Conservation (phyloP, 805 yeast genomes). For the Nakazawaea ishiwadae region DNA sequence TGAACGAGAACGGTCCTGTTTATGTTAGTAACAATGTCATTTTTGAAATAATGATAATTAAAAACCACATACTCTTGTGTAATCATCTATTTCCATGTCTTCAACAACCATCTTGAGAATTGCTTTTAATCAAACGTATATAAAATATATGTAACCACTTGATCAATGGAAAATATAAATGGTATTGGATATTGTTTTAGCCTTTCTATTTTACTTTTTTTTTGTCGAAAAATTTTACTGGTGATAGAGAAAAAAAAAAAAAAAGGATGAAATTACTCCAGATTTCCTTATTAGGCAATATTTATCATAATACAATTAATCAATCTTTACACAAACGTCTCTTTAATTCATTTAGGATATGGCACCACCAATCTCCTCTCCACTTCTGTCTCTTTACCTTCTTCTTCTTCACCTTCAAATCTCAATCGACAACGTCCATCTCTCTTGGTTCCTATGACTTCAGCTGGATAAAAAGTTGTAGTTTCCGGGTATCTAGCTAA, state of each 20-base stretch:
- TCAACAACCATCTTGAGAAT: slow-evolving; percentile 25
- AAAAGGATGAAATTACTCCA: too few species aligned
- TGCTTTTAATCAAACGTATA: not conserved
- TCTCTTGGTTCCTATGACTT: slow-evolving; percentile 71
- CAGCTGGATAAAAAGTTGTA: slow-evolving; percentile 94
- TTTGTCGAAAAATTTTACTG: too few species aligned
- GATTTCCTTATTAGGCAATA: slow-evolving; percentile 3
- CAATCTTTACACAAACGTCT: too few species aligned
- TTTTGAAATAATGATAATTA: too few species aligned
- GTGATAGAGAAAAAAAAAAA: too few species aligned
- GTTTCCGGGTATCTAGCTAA: slow-evolving; percentile 96
- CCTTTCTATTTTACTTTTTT: too few species aligned
- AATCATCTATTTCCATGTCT: slow-evolving; percentile 59
- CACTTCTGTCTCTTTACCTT: slow-evolving; percentile 91
- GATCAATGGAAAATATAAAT: not conserved
- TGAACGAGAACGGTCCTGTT: slow-evolving; percentile 8
- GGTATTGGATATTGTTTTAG: too few species aligned
- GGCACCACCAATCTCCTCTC: slow-evolving; percentile 80
- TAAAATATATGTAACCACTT: not conserved
- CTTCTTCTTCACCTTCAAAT: slow-evolving; percentile 98
- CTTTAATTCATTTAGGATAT: slow-evolving; percentile 41
- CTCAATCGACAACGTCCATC: slow-evolving; percentile 74
- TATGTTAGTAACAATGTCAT: not conserved
- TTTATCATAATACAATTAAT: too few species aligned
- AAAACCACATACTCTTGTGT: slow-evolving; percentile 32